Evolutionary conservation across 257 asterid genomes (phyloP).

Genomic region (Plantago ovata): DNA sequence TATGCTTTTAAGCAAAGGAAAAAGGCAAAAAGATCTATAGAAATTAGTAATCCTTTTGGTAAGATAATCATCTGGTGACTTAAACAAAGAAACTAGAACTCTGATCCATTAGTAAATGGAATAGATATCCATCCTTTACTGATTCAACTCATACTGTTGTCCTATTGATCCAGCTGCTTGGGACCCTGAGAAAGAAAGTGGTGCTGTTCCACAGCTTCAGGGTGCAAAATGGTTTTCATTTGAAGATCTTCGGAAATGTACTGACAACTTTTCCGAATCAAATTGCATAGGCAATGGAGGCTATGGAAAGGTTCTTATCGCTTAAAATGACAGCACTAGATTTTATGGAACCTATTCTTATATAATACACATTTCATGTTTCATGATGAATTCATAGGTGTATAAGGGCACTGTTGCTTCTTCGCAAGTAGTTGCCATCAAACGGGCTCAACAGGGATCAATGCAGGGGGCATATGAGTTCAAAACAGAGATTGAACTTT

Average conservation of each 20-base stretch:
- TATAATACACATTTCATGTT: conserved; percentile 5
- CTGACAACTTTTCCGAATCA: conserved; percentile 63
- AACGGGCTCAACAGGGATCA: conserved; percentile 89
- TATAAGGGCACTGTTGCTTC: conserved; percentile 58
- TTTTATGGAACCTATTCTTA: not conserved
- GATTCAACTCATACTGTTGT: conserved; percentile 1
- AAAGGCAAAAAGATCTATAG: conserved; percentile 39
- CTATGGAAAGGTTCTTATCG: conserved; percentile 67
- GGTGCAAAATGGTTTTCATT: conserved; percentile 82
- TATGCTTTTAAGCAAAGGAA: conserved; percentile 55
- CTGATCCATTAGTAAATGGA: not conserved
- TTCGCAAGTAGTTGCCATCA: conserved; percentile 70
- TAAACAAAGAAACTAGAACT: conserved; percentile 4
- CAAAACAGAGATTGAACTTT: conserved; percentile 86
- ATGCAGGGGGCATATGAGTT: conserved; percentile 88
- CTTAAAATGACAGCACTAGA: not conserved
- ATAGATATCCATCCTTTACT: not conserved
- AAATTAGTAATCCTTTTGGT: conserved; percentile 69
- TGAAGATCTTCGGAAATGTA: conserved; percentile 64
- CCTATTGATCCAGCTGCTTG: conserved; percentile 56
- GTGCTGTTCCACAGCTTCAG: conserved; percentile 73
- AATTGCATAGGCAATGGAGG: conserved; percentile 85
- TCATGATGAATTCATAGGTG: conserved; percentile 41
- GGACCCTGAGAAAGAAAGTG: conserved; percentile 63
- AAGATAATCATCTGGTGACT: conserved; percentile 23